These are phyloP conservation scores for Apiospora rasikravindrae DNA, from an alignment of 2,329 filamentous ascomycete genomes.

Conservation along the genomic window DNA sequence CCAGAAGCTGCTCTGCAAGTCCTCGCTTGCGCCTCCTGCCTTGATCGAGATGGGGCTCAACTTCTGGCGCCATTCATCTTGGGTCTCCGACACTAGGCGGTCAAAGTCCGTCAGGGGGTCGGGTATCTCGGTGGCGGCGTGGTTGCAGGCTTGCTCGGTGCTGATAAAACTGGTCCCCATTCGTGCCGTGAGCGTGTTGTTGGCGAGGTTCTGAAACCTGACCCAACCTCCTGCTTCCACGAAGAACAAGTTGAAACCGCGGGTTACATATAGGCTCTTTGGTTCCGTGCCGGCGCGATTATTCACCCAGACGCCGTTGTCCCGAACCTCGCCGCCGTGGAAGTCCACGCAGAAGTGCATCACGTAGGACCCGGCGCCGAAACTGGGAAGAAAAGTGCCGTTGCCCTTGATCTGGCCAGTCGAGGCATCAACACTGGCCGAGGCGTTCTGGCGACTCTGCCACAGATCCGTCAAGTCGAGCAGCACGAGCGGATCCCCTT, in stretches of 20 bases:
- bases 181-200: slow-evolving; percentile 59
- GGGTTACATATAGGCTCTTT: slow-evolving; percentile 43
- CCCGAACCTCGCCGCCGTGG: slow-evolving; percentile 44
- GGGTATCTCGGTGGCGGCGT: slow-evolving; percentile 67
- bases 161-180: slow-evolving; percentile 71
- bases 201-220: slow-evolving; percentile 52
- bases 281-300: slow-evolving; percentile 45
- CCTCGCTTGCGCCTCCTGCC: slow-evolving; percentile 52
- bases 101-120: slow-evolving; percentile 63
- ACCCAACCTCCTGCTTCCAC: slow-evolving; percentile 59
- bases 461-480: slow-evolving; percentile 67
- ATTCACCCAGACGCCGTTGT: slow-evolving; percentile 47
- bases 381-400: slow-evolving; percentile 64
- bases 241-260: slow-evolving; percentile 49
- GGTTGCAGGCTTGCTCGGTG: slow-evolving; percentile 63
- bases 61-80: slow-evolving; percentile 63
- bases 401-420: slow-evolving; percentile 62
- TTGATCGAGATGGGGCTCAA: slow-evolving; percentile 58
- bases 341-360: slow-evolving; percentile 68
- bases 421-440: slow-evolving; percentile 51
- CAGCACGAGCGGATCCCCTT: slow-evolving; percentile 55
- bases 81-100: slow-evolving; percentile 51
- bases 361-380: slow-evolving; percentile 63
- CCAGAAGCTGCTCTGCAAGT: slow-evolving; percentile 64
- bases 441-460: slow-evolving; percentile 53